phyloP scores from a whole-genome alignment of 169 alveolate species.

The Neospora caninum region DNA sequence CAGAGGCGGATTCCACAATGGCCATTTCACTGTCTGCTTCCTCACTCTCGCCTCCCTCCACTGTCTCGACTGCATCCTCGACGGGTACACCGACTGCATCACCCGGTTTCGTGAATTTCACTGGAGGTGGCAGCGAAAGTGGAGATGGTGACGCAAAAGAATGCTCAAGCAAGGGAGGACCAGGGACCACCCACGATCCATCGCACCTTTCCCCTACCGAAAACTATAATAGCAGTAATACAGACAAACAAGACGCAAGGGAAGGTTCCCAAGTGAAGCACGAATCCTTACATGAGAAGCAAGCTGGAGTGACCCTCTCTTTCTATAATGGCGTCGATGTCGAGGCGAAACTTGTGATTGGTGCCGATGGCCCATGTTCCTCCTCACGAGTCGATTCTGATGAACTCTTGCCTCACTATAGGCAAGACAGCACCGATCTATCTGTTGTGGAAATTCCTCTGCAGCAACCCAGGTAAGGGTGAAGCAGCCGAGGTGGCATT shows the following conservation, averaged over 20 bases:
- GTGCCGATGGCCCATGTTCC: conserved; percentile 26
- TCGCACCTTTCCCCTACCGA: background rate
- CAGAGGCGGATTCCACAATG: conserved; percentile 23
- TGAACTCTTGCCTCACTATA: background rate
- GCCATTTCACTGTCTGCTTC: background rate
- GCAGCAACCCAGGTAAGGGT: background rate
- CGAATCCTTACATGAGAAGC: background rate
- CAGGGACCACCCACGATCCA: background rate
- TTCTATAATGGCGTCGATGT: conserved; percentile 1
- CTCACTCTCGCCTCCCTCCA: background rate
- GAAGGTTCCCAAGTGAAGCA: background rate
- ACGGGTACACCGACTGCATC: background rate
- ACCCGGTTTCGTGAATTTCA: background rate
- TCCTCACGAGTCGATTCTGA: background rate
- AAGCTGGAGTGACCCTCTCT: background rate
- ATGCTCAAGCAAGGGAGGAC: background rate
- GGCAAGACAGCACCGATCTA: background rate
- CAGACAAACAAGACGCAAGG: background rate
- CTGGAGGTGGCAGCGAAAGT: background rate
- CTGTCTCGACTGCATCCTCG: background rate
- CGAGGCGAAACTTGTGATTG: conserved; percentile 15
- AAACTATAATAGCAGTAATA: background rate
- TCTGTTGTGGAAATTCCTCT: background rate
- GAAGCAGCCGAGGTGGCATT: no score
- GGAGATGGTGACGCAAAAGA: background rate